phyloP scores from a whole-genome alignment of 2,329 filamentous ascomycete species.

The Aspergillus sp. region DNA sequence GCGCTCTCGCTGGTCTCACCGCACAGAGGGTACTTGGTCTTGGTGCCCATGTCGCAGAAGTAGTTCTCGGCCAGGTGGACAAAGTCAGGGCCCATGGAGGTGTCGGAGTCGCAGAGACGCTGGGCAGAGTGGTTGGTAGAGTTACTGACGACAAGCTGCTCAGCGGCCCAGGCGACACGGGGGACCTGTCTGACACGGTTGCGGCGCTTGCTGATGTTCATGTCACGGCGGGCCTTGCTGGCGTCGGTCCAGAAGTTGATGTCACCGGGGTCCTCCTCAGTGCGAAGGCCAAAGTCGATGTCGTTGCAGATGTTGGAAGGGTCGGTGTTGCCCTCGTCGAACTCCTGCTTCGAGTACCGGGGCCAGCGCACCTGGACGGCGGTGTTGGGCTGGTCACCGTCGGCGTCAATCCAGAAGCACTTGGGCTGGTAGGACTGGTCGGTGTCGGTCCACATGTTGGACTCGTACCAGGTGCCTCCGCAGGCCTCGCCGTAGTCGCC shows the following conservation, averaged over 20 bases:
- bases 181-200: neutral
- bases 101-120: conserved; percentile 5
- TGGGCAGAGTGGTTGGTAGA: conserved; percentile 1
- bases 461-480: conserved; percentile 12
- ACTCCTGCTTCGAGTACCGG: neutral
- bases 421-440: conserved; percentile 11
- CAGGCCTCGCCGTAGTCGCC: conserved; percentile 13
- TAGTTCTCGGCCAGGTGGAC: conserved; percentile 3
- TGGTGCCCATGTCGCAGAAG: conserved; percentile 11
- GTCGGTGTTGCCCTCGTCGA: conserved; percentile 6
- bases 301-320: conserved; percentile 3
- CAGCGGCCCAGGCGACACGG: conserved; percentile 1
- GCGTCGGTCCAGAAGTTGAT: neutral
- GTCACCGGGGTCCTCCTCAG: conserved; percentile 2
- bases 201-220: neutral
- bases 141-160: conserved; percentile 5
- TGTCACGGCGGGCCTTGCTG: neutral
- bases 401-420: conserved; percentile 13
- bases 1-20: neutral
- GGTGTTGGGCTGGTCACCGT: conserved; percentile 12
- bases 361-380: conserved; percentile 14
- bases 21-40: conserved; percentile 8
- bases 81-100: conserved; percentile 14
- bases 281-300: conserved; percentile 13
- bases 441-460: conserved; percentile 11